These are phyloP conservation scores for Gracilaria domingensis DNA, from an alignment of 23 red algal species.

Conservation along the genomic window DNA sequence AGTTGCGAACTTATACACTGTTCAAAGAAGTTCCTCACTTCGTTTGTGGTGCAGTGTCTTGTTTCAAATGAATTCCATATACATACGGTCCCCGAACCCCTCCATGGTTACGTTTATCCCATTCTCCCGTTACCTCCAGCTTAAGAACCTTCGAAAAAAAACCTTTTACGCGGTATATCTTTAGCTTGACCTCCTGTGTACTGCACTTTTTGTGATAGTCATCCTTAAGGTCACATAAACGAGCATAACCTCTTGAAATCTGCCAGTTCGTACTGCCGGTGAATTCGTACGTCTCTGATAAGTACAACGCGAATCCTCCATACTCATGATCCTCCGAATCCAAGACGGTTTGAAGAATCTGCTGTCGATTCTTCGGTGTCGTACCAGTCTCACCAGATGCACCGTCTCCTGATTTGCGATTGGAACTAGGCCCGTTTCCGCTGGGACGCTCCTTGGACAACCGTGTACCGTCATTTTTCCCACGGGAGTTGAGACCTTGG, in stretches of 20 bases:
- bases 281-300: conserved; percentile 75
- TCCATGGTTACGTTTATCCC: conserved; percentile 97
- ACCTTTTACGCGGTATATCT: conserved; percentile 89
- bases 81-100: conserved; percentile 97
- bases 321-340: conserved; percentile 51
- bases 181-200: conserved; percentile 68
- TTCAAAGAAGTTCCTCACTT: background rate
- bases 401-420: background rate
- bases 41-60: conserved; percentile 16
- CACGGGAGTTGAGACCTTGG: conserved; percentile 1
- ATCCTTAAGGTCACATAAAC: conserved; percentile 93
- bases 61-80: conserved; percentile 74
- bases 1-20: background rate
- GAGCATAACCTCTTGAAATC: conserved; percentile 84
- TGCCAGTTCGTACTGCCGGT: conserved; percentile 88
- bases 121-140: conserved; percentile 96
- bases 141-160: conserved; percentile 95
- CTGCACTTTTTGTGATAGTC: conserved; percentile 85
- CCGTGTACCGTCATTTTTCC: background rate
- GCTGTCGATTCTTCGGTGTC: conserved; percentile 53
- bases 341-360: conserved; percentile 64
- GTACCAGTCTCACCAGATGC: background rate
- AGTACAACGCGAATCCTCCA: conserved; percentile 55
- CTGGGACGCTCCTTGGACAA: background rate
- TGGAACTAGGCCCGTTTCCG: background rate